Base-by-base conservation (phyloP, 495 filamentous ascomycete genomes). In the Penicillium verhagenii region DNA sequence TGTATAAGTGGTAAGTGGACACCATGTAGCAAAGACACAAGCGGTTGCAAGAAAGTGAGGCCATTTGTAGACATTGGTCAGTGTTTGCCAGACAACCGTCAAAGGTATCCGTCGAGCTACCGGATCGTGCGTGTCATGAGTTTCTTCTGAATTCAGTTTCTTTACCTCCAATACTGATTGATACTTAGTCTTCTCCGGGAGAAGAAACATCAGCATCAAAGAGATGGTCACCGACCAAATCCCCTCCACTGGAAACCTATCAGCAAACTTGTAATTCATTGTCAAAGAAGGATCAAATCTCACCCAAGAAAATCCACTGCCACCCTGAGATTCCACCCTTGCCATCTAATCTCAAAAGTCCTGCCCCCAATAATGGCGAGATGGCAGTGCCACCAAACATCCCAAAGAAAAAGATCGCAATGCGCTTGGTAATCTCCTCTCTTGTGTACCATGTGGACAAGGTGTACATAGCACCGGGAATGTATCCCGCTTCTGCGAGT, bases 231-330 rank as follows among this genome's bases (percentile, higher is more conserved):
- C 28, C 8, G 33, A 78, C 45, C 79, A 74, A 2, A 76, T 37
- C 4, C 81, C 80, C 50, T 82, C 79, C 20, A 79, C 69, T 20
- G 14, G 40, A 63, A 42, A 35, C n/a, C 11, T n/a, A 11, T n/a
- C 10, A 42, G n/a, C 26, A 1, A 20, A 25, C 6, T 18, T 21
- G 37, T 9, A 2, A 11, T 39, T 16, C 7, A 11, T 6, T 11
- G 2, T 20, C 6, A 21, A 18, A 20, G n/a, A 6, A 48, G 2
- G 4, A 13, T n/a, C n/a, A 31, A 16, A 4, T 21, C 57, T 43
- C 31, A 69, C 66, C 61, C 5, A 81, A 50, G 60, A 85, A 84
- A 5, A 86, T 70, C 81, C 81, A 86, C 47, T 80, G 74, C 83
- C 83, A 85, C 0, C 82, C 82, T 1, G 65, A 52, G 0, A 82